Percentiles rank a stretch among this genome's conserved stretches.
Evolutionary conservation across 1,139 yeast species (phyloP).

Genomic region (Suhomyces ambrosiae): DNA sequence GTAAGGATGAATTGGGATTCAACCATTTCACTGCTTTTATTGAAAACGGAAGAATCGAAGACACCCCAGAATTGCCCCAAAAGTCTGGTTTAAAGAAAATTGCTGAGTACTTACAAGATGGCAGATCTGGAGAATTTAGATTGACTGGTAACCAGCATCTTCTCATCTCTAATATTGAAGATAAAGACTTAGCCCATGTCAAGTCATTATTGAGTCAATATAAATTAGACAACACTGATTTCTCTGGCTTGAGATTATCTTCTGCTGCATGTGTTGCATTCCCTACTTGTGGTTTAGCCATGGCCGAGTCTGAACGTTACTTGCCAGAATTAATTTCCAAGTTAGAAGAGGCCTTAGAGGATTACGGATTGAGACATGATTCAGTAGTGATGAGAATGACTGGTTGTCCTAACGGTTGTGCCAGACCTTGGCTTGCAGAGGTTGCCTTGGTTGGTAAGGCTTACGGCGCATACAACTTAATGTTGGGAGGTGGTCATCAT

Average conservation of each 20-base stretch:
- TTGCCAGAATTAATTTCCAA: constrained; percentile 81
- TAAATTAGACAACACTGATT: constrained; percentile 81
- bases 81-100: constrained; percentile 82
- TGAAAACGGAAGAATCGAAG: constrained; percentile 96
- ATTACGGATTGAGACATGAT: constrained; percentile 91
- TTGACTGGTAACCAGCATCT: constrained; percentile 96
- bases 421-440: constrained; percentile 98
- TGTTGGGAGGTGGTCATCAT: constrained; percentile 96
- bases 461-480: constrained; percentile 84
- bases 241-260: constrained; percentile 82
- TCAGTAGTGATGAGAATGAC: constrained; percentile 98
- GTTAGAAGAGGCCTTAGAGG: constrained; percentile 83
- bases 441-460: constrained; percentile 96
- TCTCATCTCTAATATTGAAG: constrained; percentile 70
- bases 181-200: constrained; percentile 62
- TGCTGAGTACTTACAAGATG: constrained; percentile 61
- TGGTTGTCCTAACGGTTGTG: constrained; percentile 99
- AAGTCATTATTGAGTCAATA: constrained; percentile 68
- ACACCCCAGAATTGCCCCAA: constrained; percentile 87
- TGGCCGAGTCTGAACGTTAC: constrained; percentile 98
- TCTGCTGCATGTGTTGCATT: constrained; percentile 98
- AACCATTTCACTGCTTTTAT: constrained; percentile 93
- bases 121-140: constrained; percentile 79
- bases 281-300: constrained; percentile 98
- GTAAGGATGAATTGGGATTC: constrained; percentile 79